Conservation (phyloP, 331 rosid species). For the Quercus lobata region DNA sequence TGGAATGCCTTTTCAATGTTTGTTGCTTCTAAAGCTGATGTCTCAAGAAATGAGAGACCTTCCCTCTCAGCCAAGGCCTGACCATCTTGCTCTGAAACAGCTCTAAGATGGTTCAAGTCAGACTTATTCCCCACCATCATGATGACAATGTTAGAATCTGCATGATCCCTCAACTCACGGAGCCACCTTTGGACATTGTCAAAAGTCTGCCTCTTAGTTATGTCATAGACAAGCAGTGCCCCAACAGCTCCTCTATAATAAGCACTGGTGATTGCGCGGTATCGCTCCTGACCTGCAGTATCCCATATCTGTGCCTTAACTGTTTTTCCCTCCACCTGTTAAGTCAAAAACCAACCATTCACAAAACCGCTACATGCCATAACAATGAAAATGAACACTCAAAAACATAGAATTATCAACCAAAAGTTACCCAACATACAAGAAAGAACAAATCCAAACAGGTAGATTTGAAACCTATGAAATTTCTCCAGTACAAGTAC, state of each 20-base stretch:
- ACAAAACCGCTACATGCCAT: neutral
- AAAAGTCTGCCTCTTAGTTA: constrained; percentile 93
- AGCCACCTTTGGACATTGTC: constrained; percentile 98
- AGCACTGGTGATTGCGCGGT: constrained; percentile 98
- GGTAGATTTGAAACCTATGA: neutral
- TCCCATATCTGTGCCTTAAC: constrained; percentile 99
- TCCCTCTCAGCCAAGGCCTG: constrained; percentile 89
- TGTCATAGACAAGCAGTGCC: constrained; percentile 91
- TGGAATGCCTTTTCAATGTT: constrained; percentile 97
- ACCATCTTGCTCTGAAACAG: constrained; percentile 88
- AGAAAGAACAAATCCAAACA: neutral
- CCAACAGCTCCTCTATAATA: constrained; percentile 99
- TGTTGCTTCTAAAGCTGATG: constrained; percentile 93
- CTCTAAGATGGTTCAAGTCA: constrained; percentile 81
- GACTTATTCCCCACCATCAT: constrained; percentile 99
- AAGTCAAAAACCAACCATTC: neutral
- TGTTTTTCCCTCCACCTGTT: constrained; percentile 94
- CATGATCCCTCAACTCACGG: constrained; percentile 96
- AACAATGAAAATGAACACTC: neutral
- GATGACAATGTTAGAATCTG: constrained; percentile 93
- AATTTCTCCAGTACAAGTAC: neutral
- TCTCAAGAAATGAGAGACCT: constrained; percentile 97
- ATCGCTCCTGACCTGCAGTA: constrained; percentile 99
- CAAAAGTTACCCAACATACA: neutral
- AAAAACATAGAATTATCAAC: neutral